Percentiles rank a stretch among this genome's conserved stretches.
phyloP scores from a whole-genome alignment of 2,329 filamentous ascomycete genomes.

The Colletotrichum magnum region DNA sequence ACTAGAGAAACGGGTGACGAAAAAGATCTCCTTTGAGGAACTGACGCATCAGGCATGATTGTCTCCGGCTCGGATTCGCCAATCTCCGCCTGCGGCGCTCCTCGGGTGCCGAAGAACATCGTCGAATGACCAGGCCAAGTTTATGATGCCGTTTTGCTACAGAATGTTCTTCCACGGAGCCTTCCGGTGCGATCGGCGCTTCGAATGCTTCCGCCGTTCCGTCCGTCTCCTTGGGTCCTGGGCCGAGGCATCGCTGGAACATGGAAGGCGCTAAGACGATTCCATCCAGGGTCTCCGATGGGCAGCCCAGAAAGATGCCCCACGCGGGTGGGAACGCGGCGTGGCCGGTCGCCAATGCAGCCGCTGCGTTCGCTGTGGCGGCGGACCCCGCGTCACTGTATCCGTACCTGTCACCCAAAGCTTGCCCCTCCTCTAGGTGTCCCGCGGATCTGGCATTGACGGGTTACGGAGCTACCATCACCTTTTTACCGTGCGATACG shows the following conservation, averaged over 20 bases:
- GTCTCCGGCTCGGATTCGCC: too few species aligned
- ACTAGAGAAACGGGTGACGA: too few species aligned
- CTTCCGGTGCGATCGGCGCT: background rate
- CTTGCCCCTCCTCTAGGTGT: conserved; percentile 7
- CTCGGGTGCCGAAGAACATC: conserved; percentile 1
- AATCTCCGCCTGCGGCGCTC: background rate
- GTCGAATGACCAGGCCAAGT: background rate
- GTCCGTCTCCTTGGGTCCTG: background rate
- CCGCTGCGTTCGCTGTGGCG: conserved; percentile 13
- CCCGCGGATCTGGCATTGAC: too few species aligned
- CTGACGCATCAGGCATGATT: background rate
- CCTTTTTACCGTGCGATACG: too few species aligned
- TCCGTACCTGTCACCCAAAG: background rate
- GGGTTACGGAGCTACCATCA: too few species aligned
- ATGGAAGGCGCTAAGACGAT: conserved; percentile 33
- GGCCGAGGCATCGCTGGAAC: conserved; percentile 32
- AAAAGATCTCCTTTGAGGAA: conserved; percentile 3
- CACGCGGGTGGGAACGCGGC: conserved; percentile 37
- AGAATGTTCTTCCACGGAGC: background rate
- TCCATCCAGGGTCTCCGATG: conserved; percentile 30
- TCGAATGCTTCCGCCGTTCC: background rate
- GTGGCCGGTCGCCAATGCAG: conserved; percentile 26
- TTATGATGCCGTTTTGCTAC: conserved; percentile 2
- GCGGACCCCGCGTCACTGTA: conserved; percentile 17
- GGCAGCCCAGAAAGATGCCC: conserved; percentile 13